Percentiles rank a stretch among this genome's conserved stretches.
Conservation (phyloP, 176 grass and related monocot genomes). For the Eleusine coracana region DNA sequence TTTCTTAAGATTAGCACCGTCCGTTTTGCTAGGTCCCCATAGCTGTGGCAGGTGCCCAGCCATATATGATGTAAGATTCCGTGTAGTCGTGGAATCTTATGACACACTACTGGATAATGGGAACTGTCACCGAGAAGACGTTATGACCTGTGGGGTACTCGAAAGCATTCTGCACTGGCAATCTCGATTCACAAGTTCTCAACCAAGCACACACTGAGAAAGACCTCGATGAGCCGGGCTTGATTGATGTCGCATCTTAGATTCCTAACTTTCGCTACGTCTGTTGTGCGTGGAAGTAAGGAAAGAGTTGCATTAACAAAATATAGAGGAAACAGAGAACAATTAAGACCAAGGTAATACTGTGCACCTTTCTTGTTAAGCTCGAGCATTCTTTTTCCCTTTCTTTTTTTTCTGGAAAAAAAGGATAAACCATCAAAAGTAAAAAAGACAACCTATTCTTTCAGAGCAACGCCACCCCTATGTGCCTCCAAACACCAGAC, state of each 20-base stretch:
- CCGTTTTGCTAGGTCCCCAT: neutral
- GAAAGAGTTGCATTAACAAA: neutral
- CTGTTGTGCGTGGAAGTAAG: too few relatives aligned
- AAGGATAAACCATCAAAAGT: slow-evolving; percentile 35
- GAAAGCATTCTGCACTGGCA: neutral
- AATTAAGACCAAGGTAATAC: slow-evolving; percentile 26
- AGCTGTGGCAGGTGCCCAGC: slow-evolving; percentile 13
- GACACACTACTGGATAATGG: slow-evolving; percentile 24
- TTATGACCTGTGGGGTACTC: neutral
- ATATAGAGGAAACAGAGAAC: neutral
- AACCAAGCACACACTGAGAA: neutral
- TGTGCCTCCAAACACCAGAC: slow-evolving; percentile 52
- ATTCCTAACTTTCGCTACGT: too few relatives aligned
- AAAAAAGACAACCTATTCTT: slow-evolving; percentile 57
- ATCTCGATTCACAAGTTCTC: too few relatives aligned
- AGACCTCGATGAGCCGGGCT: neutral
- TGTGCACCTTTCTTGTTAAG: slow-evolving; percentile 55
- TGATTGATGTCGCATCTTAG: too few relatives aligned
- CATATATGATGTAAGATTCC: neutral
- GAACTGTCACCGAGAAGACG: neutral
- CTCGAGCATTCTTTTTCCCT: slow-evolving; percentile 29
- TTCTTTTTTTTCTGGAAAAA: slow-evolving; percentile 34
- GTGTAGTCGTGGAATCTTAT: neutral
- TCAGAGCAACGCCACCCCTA: slow-evolving; percentile 47
- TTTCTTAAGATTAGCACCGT: slow-evolving; percentile 33